phyloP scores from a whole-genome alignment of 2,329 filamentous ascomycete species.

The Epichloe aotearoae region DNA sequence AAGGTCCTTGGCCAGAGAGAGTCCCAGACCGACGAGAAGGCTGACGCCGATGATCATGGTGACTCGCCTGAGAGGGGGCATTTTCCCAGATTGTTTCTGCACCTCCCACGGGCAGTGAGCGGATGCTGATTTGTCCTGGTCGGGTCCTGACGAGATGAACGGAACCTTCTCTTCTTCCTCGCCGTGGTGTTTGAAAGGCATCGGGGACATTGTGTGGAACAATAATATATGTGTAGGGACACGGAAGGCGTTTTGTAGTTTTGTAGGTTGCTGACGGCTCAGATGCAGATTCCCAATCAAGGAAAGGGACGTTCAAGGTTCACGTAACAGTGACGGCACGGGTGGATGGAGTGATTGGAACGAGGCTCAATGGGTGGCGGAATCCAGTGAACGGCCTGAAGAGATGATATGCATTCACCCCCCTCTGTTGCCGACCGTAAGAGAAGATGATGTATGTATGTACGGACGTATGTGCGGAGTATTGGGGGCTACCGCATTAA shows the following conservation, averaged over 20 bases:
- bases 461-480: too few relatives aligned
- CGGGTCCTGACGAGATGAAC: slow-evolving; percentile 2
- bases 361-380: background rate
- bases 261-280: background rate
- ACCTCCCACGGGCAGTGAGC: background rate
- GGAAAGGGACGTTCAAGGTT: background rate
- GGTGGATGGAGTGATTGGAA: background rate
- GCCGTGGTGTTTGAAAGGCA: background rate
- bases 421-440: background rate
- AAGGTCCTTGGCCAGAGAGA: slow-evolving; percentile 6
- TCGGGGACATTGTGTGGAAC: slow-evolving; percentile 8
- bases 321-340: slow-evolving; percentile 1
- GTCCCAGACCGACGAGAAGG: slow-evolving; percentile 15
- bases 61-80: slow-evolving; percentile 9
- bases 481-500: too few relatives aligned
- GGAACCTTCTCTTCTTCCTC: slow-evolving; percentile 13
- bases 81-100: slow-evolving; percentile 2
- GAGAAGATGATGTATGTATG: background rate
- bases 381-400: background rate
- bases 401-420: background rate
- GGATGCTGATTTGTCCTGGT: background rate
- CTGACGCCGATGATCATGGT: slow-evolving; percentile 11
- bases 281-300: background rate
- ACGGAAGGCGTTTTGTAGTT: background rate
- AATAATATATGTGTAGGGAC: background rate